Base-by-base conservation (phyloP, 108 stramenopile species). In the Cylindrotheca closterium region DNA sequence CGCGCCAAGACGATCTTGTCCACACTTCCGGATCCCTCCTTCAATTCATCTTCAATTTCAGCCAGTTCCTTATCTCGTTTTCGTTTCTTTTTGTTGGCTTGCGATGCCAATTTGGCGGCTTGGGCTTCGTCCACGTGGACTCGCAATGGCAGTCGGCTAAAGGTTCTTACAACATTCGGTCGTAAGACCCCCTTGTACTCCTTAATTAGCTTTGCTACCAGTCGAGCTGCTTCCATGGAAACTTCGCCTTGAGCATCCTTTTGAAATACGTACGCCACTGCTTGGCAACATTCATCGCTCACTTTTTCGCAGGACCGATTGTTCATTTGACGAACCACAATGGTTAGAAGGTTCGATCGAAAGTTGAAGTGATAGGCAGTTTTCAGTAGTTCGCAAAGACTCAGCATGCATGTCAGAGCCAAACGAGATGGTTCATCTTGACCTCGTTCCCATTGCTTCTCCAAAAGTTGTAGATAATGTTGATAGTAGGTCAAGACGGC, bases 321-420 rank as follows among this genome's bases (percentile, higher is more conserved):
- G 62, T 89, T 85, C 63, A 82, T 81, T 60, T 79, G 87, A 24
- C 78, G 63, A 18, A 91, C 77, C 4, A 94, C 86, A 7, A 80
- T 73, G 5, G 70, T 55, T 7, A 96, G 37, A 4, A 96, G 51
- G 54, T 92, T 91, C 3, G 85, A 78, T 17, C 92, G 83, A 75
- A 93, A 93, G 63, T 96, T 96, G 74, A 96, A 96, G 69, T 88
- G 79, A 55, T 71, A 82, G 10, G 81, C 81, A 26, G 82, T 69
- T 60, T 78, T 80, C 19, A 93, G 63, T n/a, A 96, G 73, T 45
- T 87, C 83, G 34, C 88, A 86, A 32, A 92, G 69, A 37, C 83
- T 60, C 12, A 89, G 58, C 23, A 93, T 84, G 21, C 87, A 70
- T 4, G 86, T 88, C 7, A 89, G 70, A 7, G 88, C 85, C 28